A percentile compares a stretch with the other conserved stretches of the same genome.
phyloP scores from a whole-genome alignment of 2,329 filamentous ascomycete species.

The Colletotrichum eremochloae region DNA sequence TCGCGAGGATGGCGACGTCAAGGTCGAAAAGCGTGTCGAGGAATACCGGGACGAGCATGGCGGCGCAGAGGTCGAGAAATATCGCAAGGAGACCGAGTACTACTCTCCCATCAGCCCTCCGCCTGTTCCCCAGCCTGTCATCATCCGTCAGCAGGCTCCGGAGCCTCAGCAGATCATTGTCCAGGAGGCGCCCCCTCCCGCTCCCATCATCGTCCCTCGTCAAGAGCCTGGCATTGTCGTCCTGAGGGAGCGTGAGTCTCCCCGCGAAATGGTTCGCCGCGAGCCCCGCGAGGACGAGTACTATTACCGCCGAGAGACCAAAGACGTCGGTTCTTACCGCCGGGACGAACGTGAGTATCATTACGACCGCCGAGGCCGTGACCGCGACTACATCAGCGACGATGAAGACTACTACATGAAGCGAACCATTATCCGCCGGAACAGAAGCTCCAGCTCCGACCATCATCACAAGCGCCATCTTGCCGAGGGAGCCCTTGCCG shows the following conservation, averaged over 20 bases:
- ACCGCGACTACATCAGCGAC: conserved; percentile 54
- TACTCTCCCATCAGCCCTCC: conserved; percentile 66
- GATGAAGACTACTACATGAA: conserved; percentile 58
- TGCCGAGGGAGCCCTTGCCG: conserved; percentile 74
- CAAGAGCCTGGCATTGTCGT: conserved; percentile 61
- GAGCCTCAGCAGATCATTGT: conserved; percentile 73
- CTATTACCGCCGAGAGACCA: conserved; percentile 63
- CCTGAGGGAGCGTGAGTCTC: conserved; percentile 57
- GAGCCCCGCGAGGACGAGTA: conserved; percentile 63
- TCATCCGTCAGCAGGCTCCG: conserved; percentile 68
- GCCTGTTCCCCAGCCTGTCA: conserved; percentile 59
- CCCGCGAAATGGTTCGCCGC: conserved; percentile 53
- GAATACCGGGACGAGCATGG: conserved; percentile 62
- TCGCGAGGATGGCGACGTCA: conserved; percentile 64
- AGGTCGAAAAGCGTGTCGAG: conserved; percentile 66
- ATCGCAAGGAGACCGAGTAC: conserved; percentile 74
- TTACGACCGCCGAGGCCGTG: conserved; percentile 51
- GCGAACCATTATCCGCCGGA: conserved; percentile 64
- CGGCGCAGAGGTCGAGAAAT: conserved; percentile 68
- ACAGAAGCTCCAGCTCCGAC: conserved; percentile 63
- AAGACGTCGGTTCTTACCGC: conserved; percentile 55
- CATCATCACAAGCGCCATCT: conserved; percentile 69
- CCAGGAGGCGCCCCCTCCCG: conserved; percentile 67
- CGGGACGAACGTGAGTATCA: conserved; percentile 48
- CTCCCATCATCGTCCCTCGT: conserved; percentile 64